A percentile compares a stretch with the other conserved stretches of the same genome.
Conservation (phyloP, 176 grass and related monocot genomes). For the Saccharum spontaneum region DNA sequence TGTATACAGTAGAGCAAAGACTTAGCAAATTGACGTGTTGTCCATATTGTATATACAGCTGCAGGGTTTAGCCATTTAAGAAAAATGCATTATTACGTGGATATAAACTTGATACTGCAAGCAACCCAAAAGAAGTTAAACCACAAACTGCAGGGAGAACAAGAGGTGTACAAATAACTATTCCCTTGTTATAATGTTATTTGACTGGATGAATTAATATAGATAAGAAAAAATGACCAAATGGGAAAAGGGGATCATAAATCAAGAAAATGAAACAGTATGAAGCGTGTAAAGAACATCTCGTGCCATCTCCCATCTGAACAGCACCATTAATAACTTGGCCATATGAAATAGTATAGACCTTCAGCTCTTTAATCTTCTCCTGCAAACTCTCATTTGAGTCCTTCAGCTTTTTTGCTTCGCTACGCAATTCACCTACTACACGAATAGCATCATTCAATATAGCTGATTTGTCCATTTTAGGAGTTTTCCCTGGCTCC, state of each 20-base stretch:
- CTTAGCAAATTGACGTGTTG: background rate
- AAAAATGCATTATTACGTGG: background rate
- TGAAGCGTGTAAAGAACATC: background rate
- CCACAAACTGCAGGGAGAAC: background rate
- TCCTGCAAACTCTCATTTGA: constrained; percentile 87
- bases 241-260: background rate
- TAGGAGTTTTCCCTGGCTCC: constrained; percentile 84
- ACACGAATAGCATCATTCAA: constrained; percentile 81
- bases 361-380: constrained; percentile 99
- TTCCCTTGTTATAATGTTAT: background rate
- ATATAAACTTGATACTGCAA: constrained; percentile 10
- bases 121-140: background rate
- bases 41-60: background rate
- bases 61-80: background rate
- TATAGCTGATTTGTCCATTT: constrained; percentile 96
- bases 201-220: background rate
- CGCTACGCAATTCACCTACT: constrained; percentile 67
- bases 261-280: constrained; percentile 2
- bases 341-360: constrained; percentile 25
- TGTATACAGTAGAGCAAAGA: background rate
- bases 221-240: constrained; percentile 3
- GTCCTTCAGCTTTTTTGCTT: constrained; percentile 85
- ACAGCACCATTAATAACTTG: background rate
- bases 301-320: background rate
- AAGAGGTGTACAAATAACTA: background rate